Evolutionary conservation across 2,329 filamentous ascomycete species (phyloP), one percentile per base, ranked within the genome.

Genomic region (Cercospora canescens): DNA sequence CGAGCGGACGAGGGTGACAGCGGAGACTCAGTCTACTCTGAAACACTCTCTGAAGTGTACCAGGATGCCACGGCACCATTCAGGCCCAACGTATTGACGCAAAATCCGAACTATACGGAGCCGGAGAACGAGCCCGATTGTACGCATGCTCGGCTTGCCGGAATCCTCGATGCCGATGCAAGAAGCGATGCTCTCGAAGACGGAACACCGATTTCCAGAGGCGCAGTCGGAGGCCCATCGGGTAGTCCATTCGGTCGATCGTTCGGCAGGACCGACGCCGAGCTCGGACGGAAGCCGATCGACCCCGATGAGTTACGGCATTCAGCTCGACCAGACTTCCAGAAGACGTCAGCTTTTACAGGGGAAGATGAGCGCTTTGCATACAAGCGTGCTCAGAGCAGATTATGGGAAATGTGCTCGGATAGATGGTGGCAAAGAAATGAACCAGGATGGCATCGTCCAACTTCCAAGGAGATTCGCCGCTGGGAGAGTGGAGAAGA

Each of bases 341-440:
- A 83, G 58, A 88, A 89, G 69, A 85, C 89, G 0, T 81, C 84
- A 11, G 87, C 86, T 0, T 91, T 94, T 73, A 94, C 90, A 0
- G 92, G 92, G 12, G 90, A 94, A 75, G 92, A 94, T 76, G 91
- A 94, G 77, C 83, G 87, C 12, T 95, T 95, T 75, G 91, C 91
- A 0, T 94, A 93, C 72, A 92, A 92, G 77, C 84, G 92, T 26
- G 92, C 91, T 1, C 84, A 87, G 50, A 92, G 89, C 70, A 82
- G 92, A n/a, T 80, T 95, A 3, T 95, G 91, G 91, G 91, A 95
- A 79, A 87, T 95, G 75, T 94, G 91, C 76, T 87, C 90, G 18
- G 83, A 82, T 39, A 81, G 85, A 67, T 94, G 91, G 91, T 92
- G 92, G 80, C 83, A 84, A 2, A 80, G 90, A 55, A 81, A 79